phyloP scores from a whole-genome alignment of 1,284 basidiomycete species.

The Malassezia yamatoensis region DNA sequence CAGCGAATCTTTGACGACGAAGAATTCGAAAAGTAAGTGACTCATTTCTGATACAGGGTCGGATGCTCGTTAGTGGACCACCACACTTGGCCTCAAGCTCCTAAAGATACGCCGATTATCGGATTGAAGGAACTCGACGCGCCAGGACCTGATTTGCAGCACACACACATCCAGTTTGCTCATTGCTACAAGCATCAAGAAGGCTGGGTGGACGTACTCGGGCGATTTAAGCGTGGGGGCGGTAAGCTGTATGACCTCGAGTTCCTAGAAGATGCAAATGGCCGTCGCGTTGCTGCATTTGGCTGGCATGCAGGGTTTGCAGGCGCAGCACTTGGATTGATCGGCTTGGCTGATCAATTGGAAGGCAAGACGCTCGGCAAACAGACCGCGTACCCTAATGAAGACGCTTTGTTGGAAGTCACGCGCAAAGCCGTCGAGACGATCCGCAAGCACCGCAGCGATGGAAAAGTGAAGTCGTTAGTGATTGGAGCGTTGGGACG shows the following conservation, averaged over 20 bases:
- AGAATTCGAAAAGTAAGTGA: constrained; percentile 72
- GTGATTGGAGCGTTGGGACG: constrained; percentile 93
- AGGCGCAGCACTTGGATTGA: constrained; percentile 82
- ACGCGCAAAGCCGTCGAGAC: constrained; percentile 56
- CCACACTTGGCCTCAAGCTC: constrained; percentile 79
- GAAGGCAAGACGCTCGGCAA: constrained; percentile 52
- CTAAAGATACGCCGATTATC: constrained; percentile 69
- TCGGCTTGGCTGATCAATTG: constrained; percentile 60
- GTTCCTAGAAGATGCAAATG: constrained; percentile 76
- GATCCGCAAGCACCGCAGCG: constrained; percentile 54
- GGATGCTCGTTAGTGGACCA: constrained; percentile 81
- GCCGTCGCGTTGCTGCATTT: constrained; percentile 93
- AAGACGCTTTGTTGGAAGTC: constrained; percentile 39
- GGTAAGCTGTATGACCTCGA: constrained; percentile 93
- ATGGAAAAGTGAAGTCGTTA: constrained; percentile 65
- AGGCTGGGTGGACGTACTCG: constrained; percentile 80
- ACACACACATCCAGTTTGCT: constrained; percentile 93
- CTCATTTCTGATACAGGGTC: constrained; percentile 48
- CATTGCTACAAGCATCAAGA: constrained; percentile 97
- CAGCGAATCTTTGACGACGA: constrained; percentile 90
- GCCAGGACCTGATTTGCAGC: constrained; percentile 50
- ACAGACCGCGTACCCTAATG: constrained; percentile 67
- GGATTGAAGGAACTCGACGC: constrained; percentile 81
- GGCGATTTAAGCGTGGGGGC: constrained; percentile 73
- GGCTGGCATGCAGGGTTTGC: constrained; percentile 98